These are phyloP conservation scores for Trichosphaerium sp. DNA, from an alignment of 78 protist species.

Conservation along the genomic window DNA sequence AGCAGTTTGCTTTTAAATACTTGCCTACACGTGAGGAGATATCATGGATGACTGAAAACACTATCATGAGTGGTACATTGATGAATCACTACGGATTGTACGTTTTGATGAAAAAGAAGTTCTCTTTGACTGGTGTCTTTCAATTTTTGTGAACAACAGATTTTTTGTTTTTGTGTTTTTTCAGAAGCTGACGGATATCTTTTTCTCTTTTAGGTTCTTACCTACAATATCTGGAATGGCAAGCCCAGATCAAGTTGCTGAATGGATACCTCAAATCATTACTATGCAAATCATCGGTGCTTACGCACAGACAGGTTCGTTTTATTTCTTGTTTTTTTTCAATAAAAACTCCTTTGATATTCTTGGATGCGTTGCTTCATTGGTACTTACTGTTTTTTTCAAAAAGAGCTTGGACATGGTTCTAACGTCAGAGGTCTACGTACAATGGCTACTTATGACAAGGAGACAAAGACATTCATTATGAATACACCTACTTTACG, in stretches of 20 bases:
- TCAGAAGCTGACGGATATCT: too few relatives aligned
- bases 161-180: too few relatives aligned
- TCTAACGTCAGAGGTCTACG: conserved; percentile 37
- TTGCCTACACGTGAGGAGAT: conserved; percentile 7
- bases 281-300: conserved; percentile 12
- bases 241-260: conserved; percentile 2
- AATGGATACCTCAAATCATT: conserved; percentile 16
- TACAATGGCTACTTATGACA: conserved; percentile 30
- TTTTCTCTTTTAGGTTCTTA: too few relatives aligned
- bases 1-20: too few relatives aligned
- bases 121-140: background rate
- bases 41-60: background rate
- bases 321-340: too few relatives aligned
- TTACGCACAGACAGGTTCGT: conserved; percentile 38
- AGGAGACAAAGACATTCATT: background rate
- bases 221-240: conserved; percentile 2
- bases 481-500: conserved; percentile 23
- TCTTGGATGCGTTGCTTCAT: too few relatives aligned
- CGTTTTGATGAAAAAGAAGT: too few relatives aligned
- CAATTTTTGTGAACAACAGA: background rate
- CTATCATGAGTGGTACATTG: background rate
- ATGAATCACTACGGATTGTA: conserved; percentile 14
- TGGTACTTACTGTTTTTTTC: too few relatives aligned
- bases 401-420: conserved; percentile 48
- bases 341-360: too few relatives aligned